Conservation (phyloP, 1,284 basidiomycete genomes). For the Moesziomyces aphidis region DNA sequence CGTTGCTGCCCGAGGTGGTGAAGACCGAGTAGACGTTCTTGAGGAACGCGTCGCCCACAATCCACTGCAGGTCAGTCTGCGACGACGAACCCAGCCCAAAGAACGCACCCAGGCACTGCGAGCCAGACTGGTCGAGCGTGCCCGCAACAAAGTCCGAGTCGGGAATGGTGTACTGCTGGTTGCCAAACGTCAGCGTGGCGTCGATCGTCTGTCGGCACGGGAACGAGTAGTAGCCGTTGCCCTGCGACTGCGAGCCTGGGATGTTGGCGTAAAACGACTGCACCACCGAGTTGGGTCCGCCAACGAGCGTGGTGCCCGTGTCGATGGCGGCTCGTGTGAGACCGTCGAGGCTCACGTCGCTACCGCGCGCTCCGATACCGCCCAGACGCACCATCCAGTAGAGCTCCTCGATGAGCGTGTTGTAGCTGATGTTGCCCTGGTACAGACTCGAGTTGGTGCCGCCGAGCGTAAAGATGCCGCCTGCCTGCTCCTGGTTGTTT, state of each 20-base stretch:
- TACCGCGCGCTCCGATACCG: conserved; percentile 30
- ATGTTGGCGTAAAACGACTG: conserved; percentile 53
- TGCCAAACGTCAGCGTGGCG: conserved; percentile 56
- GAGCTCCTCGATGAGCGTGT: conserved; percentile 32
- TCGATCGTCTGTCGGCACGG: conserved; percentile 49
- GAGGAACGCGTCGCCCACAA: conserved; percentile 62
- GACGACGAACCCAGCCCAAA: conserved; percentile 47
- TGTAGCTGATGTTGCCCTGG: conserved; percentile 50
- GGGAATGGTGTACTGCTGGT: conserved; percentile 49
- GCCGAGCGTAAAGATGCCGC: conserved; percentile 60
- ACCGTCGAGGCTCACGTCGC: conserved; percentile 23
- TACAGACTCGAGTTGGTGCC: conserved; percentile 51
- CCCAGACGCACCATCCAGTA: conserved; percentile 59
- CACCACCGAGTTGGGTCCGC: conserved; percentile 53
- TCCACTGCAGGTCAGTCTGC: conserved; percentile 52
- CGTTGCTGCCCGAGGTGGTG: conserved; percentile 19
- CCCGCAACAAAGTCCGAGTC: conserved; percentile 44
- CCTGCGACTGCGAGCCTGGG: conserved; percentile 34
- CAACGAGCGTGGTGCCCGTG: conserved; percentile 64
- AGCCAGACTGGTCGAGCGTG: conserved; percentile 25
- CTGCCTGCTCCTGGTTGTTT: conserved; percentile 12
- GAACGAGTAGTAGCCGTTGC: conserved; percentile 59
- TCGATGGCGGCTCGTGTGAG: conserved; percentile 58
- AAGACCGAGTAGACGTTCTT: conserved; percentile 62
- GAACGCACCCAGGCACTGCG: conserved; percentile 57